A percentile compares a stretch with the other conserved stretches of the same genome.
These are phyloP conservation scores for Xylaria multiplex DNA, from an alignment of 2,329 filamentous ascomycete genomes.

Conservation along the genomic window DNA sequence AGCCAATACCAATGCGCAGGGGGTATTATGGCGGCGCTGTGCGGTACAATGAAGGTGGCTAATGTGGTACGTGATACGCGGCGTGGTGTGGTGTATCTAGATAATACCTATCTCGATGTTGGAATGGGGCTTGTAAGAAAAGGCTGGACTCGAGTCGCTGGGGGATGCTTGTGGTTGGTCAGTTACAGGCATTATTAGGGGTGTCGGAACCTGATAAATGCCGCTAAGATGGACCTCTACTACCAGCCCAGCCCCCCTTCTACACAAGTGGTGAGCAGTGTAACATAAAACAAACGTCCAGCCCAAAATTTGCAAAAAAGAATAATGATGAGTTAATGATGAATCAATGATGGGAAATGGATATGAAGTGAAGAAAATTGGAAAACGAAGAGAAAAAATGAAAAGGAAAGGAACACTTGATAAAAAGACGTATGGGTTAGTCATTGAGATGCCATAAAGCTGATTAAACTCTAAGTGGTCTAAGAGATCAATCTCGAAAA, in stretches of 20 bases:
- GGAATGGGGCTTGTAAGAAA: constrained; percentile 26
- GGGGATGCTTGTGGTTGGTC: constrained; percentile 30
- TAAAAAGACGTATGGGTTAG: too few relatives aligned
- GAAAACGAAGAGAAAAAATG: not conserved
- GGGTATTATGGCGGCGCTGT: constrained; percentile 15
- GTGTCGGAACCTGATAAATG: constrained; percentile 20
- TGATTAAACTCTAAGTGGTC: too few relatives aligned
- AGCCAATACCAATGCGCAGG: not conserved
- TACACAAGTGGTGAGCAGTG: not conserved
- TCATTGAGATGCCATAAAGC: too few relatives aligned
- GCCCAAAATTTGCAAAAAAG: not conserved
- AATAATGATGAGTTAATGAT: not conserved
- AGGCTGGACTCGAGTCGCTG: constrained; percentile 16
- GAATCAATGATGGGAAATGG: too few relatives aligned
- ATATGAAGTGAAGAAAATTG: not conserved
- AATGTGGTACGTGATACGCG: constrained; percentile 11
- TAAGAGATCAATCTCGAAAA: too few relatives aligned
- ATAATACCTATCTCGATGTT: not conserved
- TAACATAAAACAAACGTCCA: constrained; percentile 10
- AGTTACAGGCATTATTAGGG: constrained; percentile 23
- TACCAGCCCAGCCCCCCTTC: not conserved
- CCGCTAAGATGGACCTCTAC: constrained; percentile 28
- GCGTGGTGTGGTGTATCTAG: constrained; percentile 13
- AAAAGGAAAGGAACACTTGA: not conserved
- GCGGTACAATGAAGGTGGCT: constrained; percentile 9